phyloP scores from a whole-genome alignment of 257 asterid genomes.

The Solanum megistacrolobum region DNA sequence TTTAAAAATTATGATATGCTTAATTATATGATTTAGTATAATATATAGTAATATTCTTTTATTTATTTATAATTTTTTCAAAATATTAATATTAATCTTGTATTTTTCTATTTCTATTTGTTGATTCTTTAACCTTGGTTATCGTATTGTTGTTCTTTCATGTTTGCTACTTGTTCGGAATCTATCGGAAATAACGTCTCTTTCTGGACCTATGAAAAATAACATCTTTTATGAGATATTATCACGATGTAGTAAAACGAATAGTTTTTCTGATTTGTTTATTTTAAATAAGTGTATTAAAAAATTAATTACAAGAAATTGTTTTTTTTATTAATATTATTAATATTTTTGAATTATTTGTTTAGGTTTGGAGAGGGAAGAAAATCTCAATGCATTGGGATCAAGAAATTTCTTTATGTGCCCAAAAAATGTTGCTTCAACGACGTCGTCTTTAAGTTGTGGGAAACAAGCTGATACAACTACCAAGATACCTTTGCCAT shows the following conservation, averaged over 20 bases:
- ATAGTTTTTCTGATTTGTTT: background rate
- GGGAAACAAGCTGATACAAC: slow-evolving; percentile 43
- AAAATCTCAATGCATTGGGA: slow-evolving; percentile 50
- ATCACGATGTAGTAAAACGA: no score
- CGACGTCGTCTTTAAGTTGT: slow-evolving; percentile 29
- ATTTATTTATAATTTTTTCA: background rate
- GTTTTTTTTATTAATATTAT: background rate
- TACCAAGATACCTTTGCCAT: slow-evolving; percentile 19
- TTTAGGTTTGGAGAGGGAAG: slow-evolving; percentile 58
- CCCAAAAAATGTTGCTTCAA: slow-evolving; percentile 18
- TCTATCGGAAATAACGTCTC: no score
- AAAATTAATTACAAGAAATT: background rate
- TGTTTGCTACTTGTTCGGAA: no score
- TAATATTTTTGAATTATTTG: background rate
- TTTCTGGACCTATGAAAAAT: no score
- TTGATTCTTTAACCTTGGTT: background rate
- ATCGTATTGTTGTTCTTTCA: no score
- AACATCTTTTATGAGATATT: no score
- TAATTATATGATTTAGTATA: background rate
- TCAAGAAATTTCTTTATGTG: slow-evolving; percentile 73
- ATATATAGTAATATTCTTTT: background rate
- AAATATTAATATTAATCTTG: no score
- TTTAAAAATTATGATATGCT: background rate
- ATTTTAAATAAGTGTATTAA: background rate
- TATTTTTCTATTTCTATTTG: no score